Conservation (phyloP, 1,284 basidiomycete genomes). For the Puccinia sorghi region DNA sequence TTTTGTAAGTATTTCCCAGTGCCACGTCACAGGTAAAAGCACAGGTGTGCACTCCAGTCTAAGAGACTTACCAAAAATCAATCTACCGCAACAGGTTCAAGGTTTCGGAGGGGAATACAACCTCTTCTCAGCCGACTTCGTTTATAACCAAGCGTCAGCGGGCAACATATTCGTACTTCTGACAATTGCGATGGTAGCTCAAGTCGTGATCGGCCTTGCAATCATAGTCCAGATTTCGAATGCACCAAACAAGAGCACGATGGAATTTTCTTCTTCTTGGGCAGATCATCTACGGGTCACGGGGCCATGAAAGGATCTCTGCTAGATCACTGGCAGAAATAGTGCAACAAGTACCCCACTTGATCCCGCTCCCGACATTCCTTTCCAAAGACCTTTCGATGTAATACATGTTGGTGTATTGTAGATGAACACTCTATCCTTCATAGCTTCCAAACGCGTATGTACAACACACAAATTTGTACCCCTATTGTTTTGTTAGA, state of each 20-base stretch:
- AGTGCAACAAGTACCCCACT: not conserved
- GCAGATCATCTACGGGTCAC: constrained; percentile 28
- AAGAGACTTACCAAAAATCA: not conserved
- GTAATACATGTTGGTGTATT: not conserved
- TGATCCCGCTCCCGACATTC: not conserved
- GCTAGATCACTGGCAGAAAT: not conserved
- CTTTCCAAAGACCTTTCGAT: not conserved
- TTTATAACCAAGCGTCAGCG: constrained; percentile 20
- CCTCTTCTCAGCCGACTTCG: constrained; percentile 15
- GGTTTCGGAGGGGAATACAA: constrained; percentile 40
- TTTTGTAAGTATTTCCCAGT: constrained; percentile 28
- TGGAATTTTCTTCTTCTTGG: constrained; percentile 43
- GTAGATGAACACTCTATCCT: constrained; percentile 4
- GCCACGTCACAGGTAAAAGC: not conserved
- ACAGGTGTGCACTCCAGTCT: not conserved
- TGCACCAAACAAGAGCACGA: constrained; percentile 20
- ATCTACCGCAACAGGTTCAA: not conserved
- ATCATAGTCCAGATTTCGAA: constrained; percentile 36
- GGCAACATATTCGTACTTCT: constrained; percentile 31
- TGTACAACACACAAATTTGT: not conserved
- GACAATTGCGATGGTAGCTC: constrained; percentile 33
- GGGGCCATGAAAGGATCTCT: constrained; percentile 8
- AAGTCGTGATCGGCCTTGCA: constrained; percentile 31
- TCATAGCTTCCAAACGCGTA: not conserved
- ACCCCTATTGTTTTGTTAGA: not conserved